Base-by-base conservation (phyloP, 441 rosid species). In the Pelargonium myrrhifolium region DNA sequence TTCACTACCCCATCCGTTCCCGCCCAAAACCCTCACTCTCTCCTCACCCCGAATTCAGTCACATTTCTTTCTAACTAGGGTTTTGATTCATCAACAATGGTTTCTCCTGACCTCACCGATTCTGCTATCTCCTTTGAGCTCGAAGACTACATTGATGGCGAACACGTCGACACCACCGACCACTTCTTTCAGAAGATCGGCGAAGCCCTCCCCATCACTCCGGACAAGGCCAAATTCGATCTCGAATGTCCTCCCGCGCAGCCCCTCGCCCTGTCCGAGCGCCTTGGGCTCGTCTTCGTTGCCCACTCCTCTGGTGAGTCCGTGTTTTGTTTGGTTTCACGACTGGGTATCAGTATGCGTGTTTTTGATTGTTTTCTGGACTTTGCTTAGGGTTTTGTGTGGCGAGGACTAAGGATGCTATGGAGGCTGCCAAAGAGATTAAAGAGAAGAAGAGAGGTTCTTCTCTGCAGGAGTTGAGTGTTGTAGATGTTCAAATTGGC, bases 181-280 rank as follows among this genome's bases (percentile, higher is more conserved):
- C 82, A 76, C 82, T 89, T 80, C 86, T 93, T 93, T 73, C 77
- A 81, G 14, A 79, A 68, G 67, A 79, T 93, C 73, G 97, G 99
- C 59, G 83, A 75, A 65, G 77, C 92, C 62, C 68, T 93, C 26
- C 83, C 79, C n/a, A 69, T 93, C 76, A 71, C 64, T 8, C 1
- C 11, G 6, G 35, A 60, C 3, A 77, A 71, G 60, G 68, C 83
- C 28, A 71, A 65, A 39, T 90, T 80, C 83, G 78, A 80, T 61
- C 75, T 76, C 24, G 76, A 75, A 28, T 78, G 58, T 65, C 85
- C 89, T 75, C 96, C 97, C 1, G 71, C 87, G 43, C 85, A 76
- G 67, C 89, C 96, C 59, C 88, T 94, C 49, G 91, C 92, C 62
- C 69, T 87, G 75, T 85, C 97, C 67, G 78, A 86, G 65, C 70